Base-by-base conservation (phyloP, 2,329 filamentous ascomycete genomes). In the Clarireedia sp. region DNA sequence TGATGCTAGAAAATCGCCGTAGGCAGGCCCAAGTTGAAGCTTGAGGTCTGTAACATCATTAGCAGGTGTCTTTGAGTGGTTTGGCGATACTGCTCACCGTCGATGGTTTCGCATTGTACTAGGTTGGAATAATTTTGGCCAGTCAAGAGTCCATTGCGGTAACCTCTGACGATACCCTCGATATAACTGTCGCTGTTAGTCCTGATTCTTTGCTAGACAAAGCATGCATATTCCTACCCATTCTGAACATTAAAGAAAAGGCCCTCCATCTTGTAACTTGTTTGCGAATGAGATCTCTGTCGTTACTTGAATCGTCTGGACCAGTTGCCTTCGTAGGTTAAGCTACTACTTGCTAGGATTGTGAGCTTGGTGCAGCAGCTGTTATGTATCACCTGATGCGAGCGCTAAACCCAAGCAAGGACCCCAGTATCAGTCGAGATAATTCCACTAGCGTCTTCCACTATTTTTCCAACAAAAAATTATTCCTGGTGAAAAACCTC, bases 61-160 rank as follows among this genome's bases (percentile, higher is more conserved):
- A 62, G 51, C 44, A 26, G 43, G 48, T 29, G 14, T 12, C 4
- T n/a, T n/a, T 19, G 5, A 51, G 17, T 24, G 19, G 24, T 16
- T 33, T 3, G 14, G 26, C 19, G 17, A 3, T 37, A 14, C 43
- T 26, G 8, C 78, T 65, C 74, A 94, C 92, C 92, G 75, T 97
- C 92, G 67, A 97, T 92, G 49, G 85, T 96, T 76, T 97, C 92
- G 82, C 92, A 97, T 80, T 97, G 92, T 60, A 88, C 95, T 74
- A 97, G 75, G 77, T 97, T 99, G 76, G 80, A 85, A 77, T 99
- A 99, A 77, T 92, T 95, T 70, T 89, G 80, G 72, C 86, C 77
- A 55, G 88, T 97, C 69, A 99, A 82, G 61, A 99, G 86, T 68
- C 86, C 82, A 74, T 97, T 99, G 70, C 92, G 87, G 75, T 97